Evolutionary conservation across 257 asterid genomes (phyloP).

Genomic region (Galeopsis tetrahit): DNA sequence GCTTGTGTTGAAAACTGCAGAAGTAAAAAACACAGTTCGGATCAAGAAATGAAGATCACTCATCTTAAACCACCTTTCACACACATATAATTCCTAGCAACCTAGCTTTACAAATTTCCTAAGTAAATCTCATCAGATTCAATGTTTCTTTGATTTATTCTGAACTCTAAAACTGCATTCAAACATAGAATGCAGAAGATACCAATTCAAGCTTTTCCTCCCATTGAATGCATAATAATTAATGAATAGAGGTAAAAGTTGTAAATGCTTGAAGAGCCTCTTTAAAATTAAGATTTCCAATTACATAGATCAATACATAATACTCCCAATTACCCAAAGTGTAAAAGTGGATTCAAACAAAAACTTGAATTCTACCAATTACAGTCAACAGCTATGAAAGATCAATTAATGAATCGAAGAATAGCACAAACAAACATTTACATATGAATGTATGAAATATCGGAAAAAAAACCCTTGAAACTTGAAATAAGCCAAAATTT

Average conservation of each 20-base stretch:
- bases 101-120: background rate
- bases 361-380: background rate
- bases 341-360: background rate
- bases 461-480: background rate
- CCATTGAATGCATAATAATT: background rate
- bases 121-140: background rate
- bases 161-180: background rate
- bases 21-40: background rate
- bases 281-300: conserved; percentile 8
- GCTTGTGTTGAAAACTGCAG: conserved; percentile 83
- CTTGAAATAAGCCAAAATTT: conserved; percentile 3
- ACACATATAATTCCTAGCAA: background rate
- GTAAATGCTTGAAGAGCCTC: background rate
- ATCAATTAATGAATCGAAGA: background rate
- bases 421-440: background rate
- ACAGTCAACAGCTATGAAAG: background rate
- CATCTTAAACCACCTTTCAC: background rate
- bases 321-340: conserved; percentile 31
- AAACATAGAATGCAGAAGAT: background rate
- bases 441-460: no score
- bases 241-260: background rate
- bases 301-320: conserved; percentile 10
- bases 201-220: conserved; percentile 8
- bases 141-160: background rate
- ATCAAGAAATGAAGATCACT: background rate